A percentile compares a stretch with the other conserved stretches of the same genome.
These are phyloP conservation scores for Lupinus albus DNA, from an alignment of 306 rosid genomes.

Conservation along the genomic window DNA sequence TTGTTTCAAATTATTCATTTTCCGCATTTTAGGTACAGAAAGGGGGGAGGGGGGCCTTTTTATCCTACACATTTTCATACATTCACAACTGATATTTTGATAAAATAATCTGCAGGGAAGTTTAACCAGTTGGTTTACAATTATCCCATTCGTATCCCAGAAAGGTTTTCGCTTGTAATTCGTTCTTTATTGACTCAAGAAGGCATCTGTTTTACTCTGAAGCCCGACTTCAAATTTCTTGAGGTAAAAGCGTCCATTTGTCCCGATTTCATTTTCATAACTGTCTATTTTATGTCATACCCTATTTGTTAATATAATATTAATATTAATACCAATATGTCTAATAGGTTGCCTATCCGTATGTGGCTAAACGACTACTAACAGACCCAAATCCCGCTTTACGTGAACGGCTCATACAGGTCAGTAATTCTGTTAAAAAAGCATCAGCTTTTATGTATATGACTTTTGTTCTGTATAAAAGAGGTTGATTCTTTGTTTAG, in stretches of 20 bases:
- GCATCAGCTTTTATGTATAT: slow-evolving; percentile 17
- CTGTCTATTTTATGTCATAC: slow-evolving; percentile 28
- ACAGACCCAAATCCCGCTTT: slow-evolving; percentile 98
- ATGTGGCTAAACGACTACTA: slow-evolving; percentile 89
- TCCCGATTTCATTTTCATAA: slow-evolving; percentile 28
- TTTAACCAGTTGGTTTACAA: slow-evolving; percentile 96
- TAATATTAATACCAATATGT: slow-evolving; percentile 33
- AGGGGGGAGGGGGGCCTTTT: no score
- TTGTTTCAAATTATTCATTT: slow-evolving; percentile 7
- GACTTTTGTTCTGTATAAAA: slow-evolving; percentile 16
- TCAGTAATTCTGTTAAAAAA: slow-evolving; percentile 47
- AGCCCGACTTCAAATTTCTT: slow-evolving; percentile 93
- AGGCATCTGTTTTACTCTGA: slow-evolving; percentile 92
- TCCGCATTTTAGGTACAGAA: background rate
- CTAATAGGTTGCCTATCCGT: slow-evolving; percentile 96
- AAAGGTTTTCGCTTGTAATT: slow-evolving; percentile 95
- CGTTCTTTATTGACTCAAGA: slow-evolving; percentile 97
- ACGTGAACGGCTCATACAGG: slow-evolving; percentile 97
- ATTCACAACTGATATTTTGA: slow-evolving; percentile 29
- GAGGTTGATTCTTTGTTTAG: slow-evolving; percentile 14
- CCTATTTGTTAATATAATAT: slow-evolving; percentile 29
- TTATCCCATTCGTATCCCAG: slow-evolving; percentile 98
- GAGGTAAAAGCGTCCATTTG: slow-evolving; percentile 62
- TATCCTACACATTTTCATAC: slow-evolving; percentile 14
- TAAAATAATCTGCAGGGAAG: slow-evolving; percentile 66